Percentiles rank a stretch among this genome's conserved stretches.
These are phyloP conservation scores for Populus davidiana DNA, from an alignment of 345 rosid species.

Conservation along the genomic window DNA sequence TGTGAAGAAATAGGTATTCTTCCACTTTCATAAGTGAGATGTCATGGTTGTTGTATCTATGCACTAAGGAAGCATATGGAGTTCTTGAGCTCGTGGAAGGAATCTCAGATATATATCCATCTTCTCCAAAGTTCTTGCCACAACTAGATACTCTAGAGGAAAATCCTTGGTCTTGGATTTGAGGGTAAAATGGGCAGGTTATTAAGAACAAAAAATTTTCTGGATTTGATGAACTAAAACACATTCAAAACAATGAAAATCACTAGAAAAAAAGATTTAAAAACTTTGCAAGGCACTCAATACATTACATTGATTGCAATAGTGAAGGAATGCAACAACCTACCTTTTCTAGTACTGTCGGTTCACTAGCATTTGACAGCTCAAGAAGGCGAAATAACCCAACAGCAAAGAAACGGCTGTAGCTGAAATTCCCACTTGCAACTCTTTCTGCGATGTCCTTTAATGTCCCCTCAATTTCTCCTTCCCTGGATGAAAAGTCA, in stretches of 20 bases:
- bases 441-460: conserved; percentile 88
- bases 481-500: conserved; percentile 72
- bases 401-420: conserved; percentile 96
- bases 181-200: neutral
- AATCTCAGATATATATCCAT: neutral
- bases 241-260: neutral
- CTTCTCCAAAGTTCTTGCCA: neutral
- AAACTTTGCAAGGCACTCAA: neutral
- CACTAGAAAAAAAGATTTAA: neutral
- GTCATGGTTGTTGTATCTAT: no score
- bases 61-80: no score
- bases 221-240: neutral
- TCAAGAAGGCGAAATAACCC: conserved; percentile 96
- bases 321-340: conserved; percentile 7
- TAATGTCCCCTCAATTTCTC: conserved; percentile 71
- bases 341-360: conserved; percentile 81
- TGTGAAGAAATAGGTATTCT: neutral
- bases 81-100: no score
- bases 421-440: conserved; percentile 67
- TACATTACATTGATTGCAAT: neutral
- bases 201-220: neutral
- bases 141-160: neutral
- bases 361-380: conserved; percentile 85
- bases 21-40: no score
- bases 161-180: neutral